phyloP scores from a whole-genome alignment of 164 flowering plant genomes.

The Vitis vinifera region ASM3070453v1 NC_081805.1:24027501-24028000 shows the following conservation, averaged over 20 bases:
- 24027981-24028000: conserved; percentile 2
- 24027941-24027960: background rate
- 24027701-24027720: background rate
- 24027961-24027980: conserved; percentile 7
- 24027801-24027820: background rate
- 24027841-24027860: background rate
- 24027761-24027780: background rate
- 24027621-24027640: no score
- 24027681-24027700: no score
- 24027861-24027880: background rate
- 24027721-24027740: conserved; percentile 14
- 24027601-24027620: no score
- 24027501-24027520: no score
- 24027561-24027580: no score
- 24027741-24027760: conserved; percentile 2
- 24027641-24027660: conserved; percentile 2
- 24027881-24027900: conserved; percentile 18
- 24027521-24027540: no score
- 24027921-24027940: conserved; percentile 16
- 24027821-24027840: conserved; percentile 6
- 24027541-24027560: no score
- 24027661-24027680: conserved; percentile 12
- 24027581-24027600: no score
- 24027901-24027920: background rate
- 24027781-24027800: background rate